Evolutionary conservation across 1,139 yeast genomes (phyloP).

Genomic region (Candida sp.): DNA sequence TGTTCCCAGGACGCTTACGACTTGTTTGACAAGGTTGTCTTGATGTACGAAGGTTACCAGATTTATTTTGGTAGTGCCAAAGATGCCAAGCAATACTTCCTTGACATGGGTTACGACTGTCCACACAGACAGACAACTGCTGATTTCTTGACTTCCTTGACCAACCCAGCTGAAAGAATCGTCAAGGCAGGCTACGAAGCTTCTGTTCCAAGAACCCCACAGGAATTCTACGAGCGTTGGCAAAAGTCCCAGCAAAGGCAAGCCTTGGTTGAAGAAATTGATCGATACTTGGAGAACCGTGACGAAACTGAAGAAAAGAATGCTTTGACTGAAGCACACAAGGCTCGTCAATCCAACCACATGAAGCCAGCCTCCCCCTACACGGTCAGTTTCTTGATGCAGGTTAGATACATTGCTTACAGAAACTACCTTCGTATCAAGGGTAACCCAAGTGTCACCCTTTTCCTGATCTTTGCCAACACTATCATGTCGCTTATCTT

Average conservation of each 20-base stretch:
- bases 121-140: conserved; percentile 83
- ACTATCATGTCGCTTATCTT: conserved; percentile 69
- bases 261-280: conserved; percentile 20
- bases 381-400: conserved; percentile 68
- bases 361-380: conserved; percentile 62
- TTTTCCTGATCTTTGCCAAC: conserved; percentile 65
- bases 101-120: conserved; percentile 71
- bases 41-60: conserved; percentile 80
- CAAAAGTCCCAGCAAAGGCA: conserved; percentile 21
- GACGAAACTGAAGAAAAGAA: conserved; percentile 13
- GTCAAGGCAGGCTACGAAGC: conserved; percentile 48
- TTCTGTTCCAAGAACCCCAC: conserved; percentile 27
- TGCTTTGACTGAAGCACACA: conserved; percentile 46
- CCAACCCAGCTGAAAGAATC: conserved; percentile 69
- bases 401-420: conserved; percentile 58
- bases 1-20: conserved; percentile 79
- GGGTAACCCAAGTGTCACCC: conserved; percentile 70
- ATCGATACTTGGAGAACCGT: conserved; percentile 15
- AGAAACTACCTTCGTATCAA: conserved; percentile 67
- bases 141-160: conserved; percentile 77
- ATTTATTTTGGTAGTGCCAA: conserved; percentile 70
- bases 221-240: conserved; percentile 29
- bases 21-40: conserved; percentile 73
- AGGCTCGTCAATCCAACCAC: conserved; percentile 60
- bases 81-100: conserved; percentile 53